phyloP scores from a whole-genome alignment of 1,284 basidiomycete genomes.

The Tylopilus sp. region DNA sequence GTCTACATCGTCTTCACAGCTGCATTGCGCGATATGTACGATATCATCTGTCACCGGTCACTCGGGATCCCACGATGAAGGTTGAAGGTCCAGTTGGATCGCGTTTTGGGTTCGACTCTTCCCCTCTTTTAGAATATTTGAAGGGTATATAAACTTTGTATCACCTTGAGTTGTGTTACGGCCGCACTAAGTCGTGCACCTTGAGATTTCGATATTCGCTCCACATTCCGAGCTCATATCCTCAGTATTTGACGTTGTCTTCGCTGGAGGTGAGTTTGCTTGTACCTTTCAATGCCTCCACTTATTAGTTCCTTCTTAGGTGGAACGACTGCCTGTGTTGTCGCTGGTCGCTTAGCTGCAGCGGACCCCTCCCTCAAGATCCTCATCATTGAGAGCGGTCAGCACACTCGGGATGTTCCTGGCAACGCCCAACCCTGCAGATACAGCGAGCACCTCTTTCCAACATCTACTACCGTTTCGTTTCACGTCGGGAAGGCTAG shows the following conservation, averaged over 20 bases:
- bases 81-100: too few relatives aligned
- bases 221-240: neutral
- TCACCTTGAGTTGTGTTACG: neutral
- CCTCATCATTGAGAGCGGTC: constrained; percentile 23
- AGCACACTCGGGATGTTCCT: neutral
- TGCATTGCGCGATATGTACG: too few relatives aligned
- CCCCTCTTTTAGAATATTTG: neutral
- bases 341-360: constrained; percentile 26
- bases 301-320: constrained; percentile 17
- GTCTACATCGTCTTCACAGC: too few relatives aligned
- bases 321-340: constrained; percentile 33
- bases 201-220: neutral
- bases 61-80: neutral
- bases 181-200: neutral
- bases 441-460: neutral
- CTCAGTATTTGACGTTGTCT: constrained; percentile 55
- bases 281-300: neutral
- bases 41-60: too few relatives aligned
- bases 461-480: neutral
- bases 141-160: neutral
- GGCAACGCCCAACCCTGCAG: neutral
- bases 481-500: neutral
- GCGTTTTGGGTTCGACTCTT: neutral
- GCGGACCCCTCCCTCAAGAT: constrained; percentile 33
- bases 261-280: constrained; percentile 55